A percentile compares a stretch with the other conserved stretches of the same genome.
Evolutionary conservation across 495 filamentous ascomycete genomes (phyloP).

Genomic region (Xylaria flabelliformis): DNA sequence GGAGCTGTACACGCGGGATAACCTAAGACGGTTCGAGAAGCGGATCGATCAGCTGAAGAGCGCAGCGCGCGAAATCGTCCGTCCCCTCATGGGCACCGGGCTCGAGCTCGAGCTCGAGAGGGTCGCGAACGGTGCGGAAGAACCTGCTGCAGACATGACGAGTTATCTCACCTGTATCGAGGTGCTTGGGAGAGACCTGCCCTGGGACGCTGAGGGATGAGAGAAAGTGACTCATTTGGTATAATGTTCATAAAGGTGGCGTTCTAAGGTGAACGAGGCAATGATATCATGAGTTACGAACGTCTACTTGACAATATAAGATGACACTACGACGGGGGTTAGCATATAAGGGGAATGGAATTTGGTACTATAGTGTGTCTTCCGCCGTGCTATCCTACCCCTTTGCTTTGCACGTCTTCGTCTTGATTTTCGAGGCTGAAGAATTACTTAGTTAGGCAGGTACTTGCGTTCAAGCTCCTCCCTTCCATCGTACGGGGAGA

Average conservation of each 20-base stretch:
- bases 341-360: neutral
- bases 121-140: conserved; percentile 47
- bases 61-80: conserved; percentile 80
- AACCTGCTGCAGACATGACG: conserved; percentile 45
- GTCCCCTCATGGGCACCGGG: conserved; percentile 82
- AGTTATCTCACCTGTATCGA: conserved; percentile 83
- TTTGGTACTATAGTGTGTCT: conserved; percentile 10
- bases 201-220: conserved; percentile 63
- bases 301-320: conserved; percentile 19
- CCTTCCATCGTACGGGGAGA: neutral
- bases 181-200: conserved; percentile 77
- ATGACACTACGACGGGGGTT: conserved; percentile 18
- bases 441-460: neutral
- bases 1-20: conserved; percentile 75
- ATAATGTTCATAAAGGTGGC: neutral
- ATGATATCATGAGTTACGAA: conserved; percentile 16
- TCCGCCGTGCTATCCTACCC: neutral
- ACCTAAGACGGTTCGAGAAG: conserved; percentile 79
- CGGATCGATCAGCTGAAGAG: conserved; percentile 86
- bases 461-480: neutral
- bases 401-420: neutral
- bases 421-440: neutral
- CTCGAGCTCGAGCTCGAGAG: conserved; percentile 71
- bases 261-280: neutral
- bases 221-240: neutral